Conservation (phyloP, 2,329 filamentous ascomycete genomes). For the Venturia pyrina region DNA sequence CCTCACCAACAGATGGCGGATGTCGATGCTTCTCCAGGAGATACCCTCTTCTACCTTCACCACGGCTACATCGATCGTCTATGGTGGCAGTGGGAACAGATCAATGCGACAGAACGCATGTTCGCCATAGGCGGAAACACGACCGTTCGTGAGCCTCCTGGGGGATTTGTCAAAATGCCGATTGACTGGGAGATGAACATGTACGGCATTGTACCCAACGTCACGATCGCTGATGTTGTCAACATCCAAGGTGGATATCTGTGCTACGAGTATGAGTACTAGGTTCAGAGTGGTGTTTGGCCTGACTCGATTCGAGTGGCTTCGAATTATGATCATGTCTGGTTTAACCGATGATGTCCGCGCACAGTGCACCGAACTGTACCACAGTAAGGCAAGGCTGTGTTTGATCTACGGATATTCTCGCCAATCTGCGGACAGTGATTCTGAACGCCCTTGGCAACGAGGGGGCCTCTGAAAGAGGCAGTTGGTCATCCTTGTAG, state of each 20-base stretch:
- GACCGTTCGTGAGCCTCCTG: background rate
- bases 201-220: background rate
- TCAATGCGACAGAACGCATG: background rate
- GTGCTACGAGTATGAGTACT: slow-evolving; percentile 4
- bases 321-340: too few relatives aligned
- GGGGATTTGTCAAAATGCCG: background rate
- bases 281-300: too few relatives aligned
- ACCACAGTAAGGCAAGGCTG: too few relatives aligned
- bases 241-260: background rate
- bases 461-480: too few relatives aligned
- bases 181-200: background rate
- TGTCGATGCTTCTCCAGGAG: background rate
- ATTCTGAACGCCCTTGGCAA: too few relatives aligned
- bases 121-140: background rate
- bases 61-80: slow-evolving; percentile 15
- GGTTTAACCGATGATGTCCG: too few relatives aligned
- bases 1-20: background rate
- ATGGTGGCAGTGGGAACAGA: slow-evolving; percentile 15
- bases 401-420: too few relatives aligned
- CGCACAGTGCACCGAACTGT: too few relatives aligned
- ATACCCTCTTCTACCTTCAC: slow-evolving; percentile 15
- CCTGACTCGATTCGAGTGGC: too few relatives aligned
- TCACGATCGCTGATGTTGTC: background rate
- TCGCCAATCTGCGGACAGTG: too few relatives aligned
- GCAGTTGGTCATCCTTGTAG: too few relatives aligned